Conservation (phyloP, 106 monocot species). For the Dendrobium nobile region DNA sequence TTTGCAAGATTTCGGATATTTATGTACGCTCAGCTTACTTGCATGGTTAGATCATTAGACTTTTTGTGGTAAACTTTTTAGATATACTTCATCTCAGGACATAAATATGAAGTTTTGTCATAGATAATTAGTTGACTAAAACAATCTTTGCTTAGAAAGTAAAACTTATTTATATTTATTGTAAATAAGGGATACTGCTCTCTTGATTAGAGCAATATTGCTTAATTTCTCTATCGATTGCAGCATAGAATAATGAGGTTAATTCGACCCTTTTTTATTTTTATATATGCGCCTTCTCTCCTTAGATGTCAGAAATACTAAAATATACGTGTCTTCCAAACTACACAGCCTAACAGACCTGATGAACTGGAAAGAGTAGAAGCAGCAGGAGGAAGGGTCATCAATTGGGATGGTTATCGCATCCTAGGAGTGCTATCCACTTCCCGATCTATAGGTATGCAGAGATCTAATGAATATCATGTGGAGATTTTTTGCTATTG, state of each 20-base stretch:
- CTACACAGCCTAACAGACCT: conserved; percentile 44
- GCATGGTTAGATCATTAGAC: no score
- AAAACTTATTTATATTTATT: no score
- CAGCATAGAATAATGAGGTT: not conserved
- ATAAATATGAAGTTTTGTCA: no score
- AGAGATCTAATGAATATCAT: not conserved
- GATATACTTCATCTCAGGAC: no score
- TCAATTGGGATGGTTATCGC: conserved; percentile 56
- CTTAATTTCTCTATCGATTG: not conserved
- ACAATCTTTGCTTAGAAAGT: no score
- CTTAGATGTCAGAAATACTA: not conserved
- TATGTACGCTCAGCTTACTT: no score
- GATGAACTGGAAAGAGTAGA: conserved; percentile 61
- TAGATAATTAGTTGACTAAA: no score
- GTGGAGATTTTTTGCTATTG: not conserved
- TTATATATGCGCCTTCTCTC: not conserved
- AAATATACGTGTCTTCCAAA: not conserved
- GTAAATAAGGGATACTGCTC: not conserved
- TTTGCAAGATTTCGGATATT: not conserved
- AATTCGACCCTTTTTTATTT: not conserved
- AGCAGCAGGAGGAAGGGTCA: conserved; percentile 51
- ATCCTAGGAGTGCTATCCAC: conserved; percentile 54
- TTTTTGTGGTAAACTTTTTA: no score
- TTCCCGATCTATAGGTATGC: conserved; percentile 55
- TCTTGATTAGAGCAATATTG: not conserved